These are phyloP conservation scores for Rhodotorula sp. DNA, from an alignment of 1,284 basidiomycete genomes.

Conservation along the genomic window DNA sequence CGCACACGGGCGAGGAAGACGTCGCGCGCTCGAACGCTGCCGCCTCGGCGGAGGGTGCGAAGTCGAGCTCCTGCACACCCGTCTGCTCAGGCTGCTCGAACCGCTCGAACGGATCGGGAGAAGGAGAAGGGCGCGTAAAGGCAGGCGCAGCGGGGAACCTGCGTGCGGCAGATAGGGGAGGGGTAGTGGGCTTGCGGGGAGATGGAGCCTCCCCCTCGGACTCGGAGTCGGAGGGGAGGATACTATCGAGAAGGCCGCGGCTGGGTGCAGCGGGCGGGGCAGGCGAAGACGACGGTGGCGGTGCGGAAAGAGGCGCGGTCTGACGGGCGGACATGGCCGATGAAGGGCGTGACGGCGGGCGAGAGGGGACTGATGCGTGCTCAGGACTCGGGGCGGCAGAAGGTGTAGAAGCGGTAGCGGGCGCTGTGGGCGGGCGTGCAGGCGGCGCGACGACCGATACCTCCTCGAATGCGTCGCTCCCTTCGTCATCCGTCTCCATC, in stretches of 20 bases:
- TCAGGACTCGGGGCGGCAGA: neutral
- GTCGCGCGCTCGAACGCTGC: no score
- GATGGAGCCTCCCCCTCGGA: slow-evolving; percentile 48
- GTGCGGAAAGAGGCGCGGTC: no score
- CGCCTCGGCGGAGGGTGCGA: neutral
- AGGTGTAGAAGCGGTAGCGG: neutral
- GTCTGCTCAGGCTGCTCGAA: neutral
- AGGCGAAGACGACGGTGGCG: neutral
- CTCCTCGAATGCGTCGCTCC: slow-evolving; percentile 31
- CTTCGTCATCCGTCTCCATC: slow-evolving; percentile 22
- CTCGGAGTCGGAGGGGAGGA: slow-evolving; percentile 63
- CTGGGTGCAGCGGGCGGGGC: neutral
- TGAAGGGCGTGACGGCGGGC: neutral
- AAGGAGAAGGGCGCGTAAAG: neutral
- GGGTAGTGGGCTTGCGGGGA: neutral
- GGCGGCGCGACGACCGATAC: slow-evolving; percentile 1
- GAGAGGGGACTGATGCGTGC: no score
- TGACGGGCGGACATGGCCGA: no score
- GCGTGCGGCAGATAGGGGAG: neutral
- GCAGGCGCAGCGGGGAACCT: neutral
- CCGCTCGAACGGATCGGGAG: slow-evolving; percentile 1
- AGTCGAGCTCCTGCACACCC: neutral
- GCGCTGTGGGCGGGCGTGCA: neutral
- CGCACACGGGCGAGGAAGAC: no score
- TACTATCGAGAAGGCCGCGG: slow-evolving; percentile 25